phyloP scores from a whole-genome alignment of 1,139 yeast species.

The Eremothecium gossypii region DNA sequence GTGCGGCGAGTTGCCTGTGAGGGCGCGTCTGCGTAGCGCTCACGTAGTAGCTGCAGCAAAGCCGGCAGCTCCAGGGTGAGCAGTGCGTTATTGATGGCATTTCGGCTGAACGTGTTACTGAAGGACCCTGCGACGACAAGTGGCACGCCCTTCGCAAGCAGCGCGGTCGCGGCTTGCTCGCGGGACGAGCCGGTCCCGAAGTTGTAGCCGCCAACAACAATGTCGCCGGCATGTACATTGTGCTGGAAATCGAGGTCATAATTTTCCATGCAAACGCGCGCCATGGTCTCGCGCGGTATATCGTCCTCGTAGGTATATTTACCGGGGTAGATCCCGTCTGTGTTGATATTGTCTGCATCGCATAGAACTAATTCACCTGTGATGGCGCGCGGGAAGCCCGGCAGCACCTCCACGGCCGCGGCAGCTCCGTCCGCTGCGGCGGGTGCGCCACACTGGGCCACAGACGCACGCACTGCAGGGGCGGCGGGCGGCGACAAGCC shows the following conservation, averaged over 20 bases:
- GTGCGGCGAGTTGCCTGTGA: constrained; percentile 83
- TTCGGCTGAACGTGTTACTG: constrained; percentile 92
- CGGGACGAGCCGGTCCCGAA: constrained; percentile 99
- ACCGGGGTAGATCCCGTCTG: constrained; percentile 98
- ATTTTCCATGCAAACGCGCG: constrained; percentile 98
- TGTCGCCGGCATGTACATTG: constrained; percentile 81
- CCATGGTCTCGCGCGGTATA: constrained; percentile 89
- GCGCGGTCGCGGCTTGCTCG: constrained; percentile 98
- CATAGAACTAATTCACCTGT: constrained; percentile 89
- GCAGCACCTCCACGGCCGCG: constrained; percentile 57
- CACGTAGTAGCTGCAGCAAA: constrained; percentile 67
- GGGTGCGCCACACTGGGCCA: constrained; percentile 31
- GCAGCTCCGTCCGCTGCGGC: constrained; percentile 31
- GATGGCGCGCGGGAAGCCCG: constrained; percentile 83
- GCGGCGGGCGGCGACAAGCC: constrained; percentile 21
- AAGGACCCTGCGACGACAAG: constrained; percentile 94
- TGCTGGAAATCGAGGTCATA: constrained; percentile 79
- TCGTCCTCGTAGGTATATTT: constrained; percentile 98
- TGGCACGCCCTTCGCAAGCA: constrained; percentile 86
- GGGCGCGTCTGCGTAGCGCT: constrained; percentile 44
- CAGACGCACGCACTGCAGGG: constrained; percentile 26
- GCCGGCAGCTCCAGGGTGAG: constrained; percentile 90
- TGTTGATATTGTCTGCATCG: constrained; percentile 95
- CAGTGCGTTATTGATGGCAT: constrained; percentile 90
- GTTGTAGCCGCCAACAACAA: constrained; percentile 83